Conservation (phyloP, 2,329 filamentous ascomycete genomes). For the Lecanicillium sp. region DNA sequence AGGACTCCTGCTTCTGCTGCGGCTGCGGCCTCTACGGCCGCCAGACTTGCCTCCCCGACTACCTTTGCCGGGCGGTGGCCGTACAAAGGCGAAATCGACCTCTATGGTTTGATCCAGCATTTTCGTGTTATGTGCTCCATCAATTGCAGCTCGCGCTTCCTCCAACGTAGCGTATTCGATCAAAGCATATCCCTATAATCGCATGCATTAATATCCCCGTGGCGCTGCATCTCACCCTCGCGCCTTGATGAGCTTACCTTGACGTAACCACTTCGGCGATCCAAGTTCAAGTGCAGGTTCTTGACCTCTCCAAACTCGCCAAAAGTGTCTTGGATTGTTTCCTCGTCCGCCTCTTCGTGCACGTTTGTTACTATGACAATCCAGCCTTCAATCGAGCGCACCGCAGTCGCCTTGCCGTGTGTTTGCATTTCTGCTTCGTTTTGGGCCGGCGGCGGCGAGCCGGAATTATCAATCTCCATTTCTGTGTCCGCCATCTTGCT, state of each 20-base stretch:
- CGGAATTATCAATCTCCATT: constrained; percentile 48
- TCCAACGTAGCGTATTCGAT: constrained; percentile 77
- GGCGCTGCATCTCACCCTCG: background rate
- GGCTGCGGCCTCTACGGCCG: constrained; percentile 36
- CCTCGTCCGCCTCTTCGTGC: constrained; percentile 80
- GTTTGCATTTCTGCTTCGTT: constrained; percentile 63
- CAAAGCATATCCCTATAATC: constrained; percentile 65
- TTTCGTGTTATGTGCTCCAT: constrained; percentile 69
- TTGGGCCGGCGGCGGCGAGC: constrained; percentile 33
- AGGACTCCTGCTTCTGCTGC: constrained; percentile 42
- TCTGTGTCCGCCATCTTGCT: constrained; percentile 44
- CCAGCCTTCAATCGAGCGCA: constrained; percentile 85
- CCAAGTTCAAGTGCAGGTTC: constrained; percentile 77
- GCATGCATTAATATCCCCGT: background rate
- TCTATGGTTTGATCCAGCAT: constrained; percentile 73
- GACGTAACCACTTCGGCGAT: constrained; percentile 76
- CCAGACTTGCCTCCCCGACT: constrained; percentile 30
- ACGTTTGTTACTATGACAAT: constrained; percentile 82
- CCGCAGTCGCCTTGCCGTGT: constrained; percentile 65
- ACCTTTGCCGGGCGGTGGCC: constrained; percentile 57
- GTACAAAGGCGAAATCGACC: constrained; percentile 80
- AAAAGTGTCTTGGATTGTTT: constrained; percentile 74
- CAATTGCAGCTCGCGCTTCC: constrained; percentile 75
- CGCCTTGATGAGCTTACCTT: constrained; percentile 47
- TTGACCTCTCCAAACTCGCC: constrained; percentile 81